A percentile compares a stretch with the other conserved stretches of the same genome.
These are phyloP conservation scores for Fusarium sp. DNA, from an alignment of 2,329 filamentous ascomycete species.

Conservation along the genomic window DNA sequence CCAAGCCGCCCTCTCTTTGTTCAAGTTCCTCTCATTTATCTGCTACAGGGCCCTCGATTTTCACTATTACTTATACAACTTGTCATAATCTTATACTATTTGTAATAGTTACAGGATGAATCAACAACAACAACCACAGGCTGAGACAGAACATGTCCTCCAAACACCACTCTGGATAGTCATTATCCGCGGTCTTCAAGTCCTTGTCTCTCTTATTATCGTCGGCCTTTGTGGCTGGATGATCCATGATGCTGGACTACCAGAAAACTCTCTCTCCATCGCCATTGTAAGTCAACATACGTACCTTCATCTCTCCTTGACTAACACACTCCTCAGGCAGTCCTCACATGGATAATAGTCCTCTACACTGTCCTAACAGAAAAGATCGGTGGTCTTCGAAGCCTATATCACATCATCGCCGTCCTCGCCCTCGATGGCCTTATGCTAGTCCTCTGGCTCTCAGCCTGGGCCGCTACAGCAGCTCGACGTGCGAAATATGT, in stretches of 20 bases:
- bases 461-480: slow-evolving; percentile 56
- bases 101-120: slow-evolving; percentile 25
- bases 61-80: not conserved
- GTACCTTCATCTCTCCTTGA: fast-evolving
- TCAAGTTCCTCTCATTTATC: not conserved
- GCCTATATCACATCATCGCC: slow-evolving; percentile 58
- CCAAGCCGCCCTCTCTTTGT: not conserved
- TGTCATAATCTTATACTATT: not conserved
- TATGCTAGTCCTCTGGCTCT: slow-evolving; percentile 61
- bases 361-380: slow-evolving; percentile 57
- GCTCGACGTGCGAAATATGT: slow-evolving; percentile 53
- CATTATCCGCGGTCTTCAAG: slow-evolving; percentile 54
- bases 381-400: slow-evolving; percentile 50
- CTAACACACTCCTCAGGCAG: slow-evolving; percentile 47
- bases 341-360: slow-evolving; percentile 60
- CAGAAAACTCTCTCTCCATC: slow-evolving; percentile 34
- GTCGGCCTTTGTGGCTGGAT: slow-evolving; percentile 56
- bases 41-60: not conserved
- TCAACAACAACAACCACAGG: slow-evolving; percentile 29
- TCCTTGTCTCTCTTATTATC: slow-evolving; percentile 56
- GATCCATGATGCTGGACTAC: slow-evolving; percentile 47
- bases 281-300: slow-evolving; percentile 31
- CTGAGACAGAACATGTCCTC: slow-evolving; percentile 48
- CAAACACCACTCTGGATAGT: slow-evolving; percentile 58
- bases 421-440: slow-evolving; percentile 57